Base-by-base conservation (phyloP, 2,329 filamentous ascomycete species). In the Colletotrichum abscissum region DNA sequence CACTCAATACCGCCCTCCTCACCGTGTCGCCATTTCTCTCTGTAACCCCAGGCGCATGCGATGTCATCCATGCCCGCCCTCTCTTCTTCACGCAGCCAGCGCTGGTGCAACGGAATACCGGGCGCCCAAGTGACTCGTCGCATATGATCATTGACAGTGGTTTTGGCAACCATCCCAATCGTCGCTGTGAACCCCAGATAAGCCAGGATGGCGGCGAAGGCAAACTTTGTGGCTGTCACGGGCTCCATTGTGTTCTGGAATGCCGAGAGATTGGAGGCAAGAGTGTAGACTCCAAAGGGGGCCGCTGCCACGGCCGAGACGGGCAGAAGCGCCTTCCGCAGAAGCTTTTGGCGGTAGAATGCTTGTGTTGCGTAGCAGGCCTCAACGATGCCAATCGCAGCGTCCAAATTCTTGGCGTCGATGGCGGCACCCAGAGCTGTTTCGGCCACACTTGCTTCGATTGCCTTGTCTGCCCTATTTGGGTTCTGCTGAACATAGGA, bases 121-220 rank as follows among this genome's bases (percentile, higher is more conserved):
- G 91, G 91, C 9, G 93, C 88, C 97, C 97, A 99, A 2, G 94
- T 95, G 5, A 98, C 95, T 24, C 97, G 91, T 78, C 93, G 92
- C 94, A 98, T 98, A 83, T 98, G 95, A 81, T 98, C 95, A 82
- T 98, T 98, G 73, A 92, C 88, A 42, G 96, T 98, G 30, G 94
- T 92, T 72, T 97, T 86, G 9, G 96, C 95, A 49, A 98, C 91
- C 55, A 97, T 85, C 3, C 96, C 97, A 66, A 98, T 90, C 11
- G 92, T 94, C 4, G 91, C 92, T 5, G 95, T 95, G 75, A 95
- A 94, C 24, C 91, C 89, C 55, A 97, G 88, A 81, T 98, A 99
- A 7, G 95, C 93, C 74, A 96, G 85, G 63, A 97, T 93, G 14
- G 94, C 95, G 0, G 90, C 90, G 80, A 97, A 95, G 5, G 93